These are phyloP conservation scores for Colletotrichum endophyticum DNA, from an alignment of 2,329 filamentous ascomycete genomes.

Conservation along the genomic window DNA sequence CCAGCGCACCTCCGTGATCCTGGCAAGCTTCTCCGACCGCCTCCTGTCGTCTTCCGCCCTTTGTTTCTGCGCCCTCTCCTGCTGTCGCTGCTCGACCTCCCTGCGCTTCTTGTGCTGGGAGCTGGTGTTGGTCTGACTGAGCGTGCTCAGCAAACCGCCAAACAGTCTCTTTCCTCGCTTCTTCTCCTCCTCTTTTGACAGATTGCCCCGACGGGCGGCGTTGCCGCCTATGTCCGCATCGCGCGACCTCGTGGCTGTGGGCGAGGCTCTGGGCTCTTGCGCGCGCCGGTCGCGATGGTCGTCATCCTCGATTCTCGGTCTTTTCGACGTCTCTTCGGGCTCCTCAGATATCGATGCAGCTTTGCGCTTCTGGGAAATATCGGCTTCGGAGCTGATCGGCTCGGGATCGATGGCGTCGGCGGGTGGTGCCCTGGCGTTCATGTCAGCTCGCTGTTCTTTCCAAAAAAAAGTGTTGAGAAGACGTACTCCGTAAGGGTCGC, in stretches of 20 bases:
- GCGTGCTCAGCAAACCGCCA: constrained; percentile 77
- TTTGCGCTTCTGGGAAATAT: constrained; percentile 33
- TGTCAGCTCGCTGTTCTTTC: background rate
- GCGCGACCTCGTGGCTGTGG: background rate
- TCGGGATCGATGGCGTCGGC: background rate
- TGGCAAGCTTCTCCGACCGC: constrained; percentile 68
- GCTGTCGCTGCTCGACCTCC: constrained; percentile 84
- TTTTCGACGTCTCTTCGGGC: constrained; percentile 21
- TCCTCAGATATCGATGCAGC: constrained; percentile 26
- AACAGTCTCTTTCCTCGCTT: constrained; percentile 87
- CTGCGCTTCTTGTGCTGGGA: constrained; percentile 71
- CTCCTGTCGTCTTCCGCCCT: constrained; percentile 73
- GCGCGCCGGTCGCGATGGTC: background rate
- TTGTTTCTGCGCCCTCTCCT: constrained; percentile 76
- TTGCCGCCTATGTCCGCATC: constrained; percentile 15
- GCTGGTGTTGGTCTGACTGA: constrained; percentile 73
- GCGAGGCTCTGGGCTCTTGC: background rate
- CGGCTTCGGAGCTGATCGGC: background rate
- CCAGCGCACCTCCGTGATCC: constrained; percentile 64
- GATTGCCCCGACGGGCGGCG: constrained; percentile 37
- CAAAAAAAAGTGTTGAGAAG: background rate
- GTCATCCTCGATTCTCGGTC: constrained; percentile 17
- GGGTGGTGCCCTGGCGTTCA: background rate
- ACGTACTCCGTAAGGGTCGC: constrained; percentile 5
- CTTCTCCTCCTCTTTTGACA: constrained; percentile 69